Conservation (phyloP, 495 filamentous ascomycete genomes). For the Entonaema liquescens region DNA sequence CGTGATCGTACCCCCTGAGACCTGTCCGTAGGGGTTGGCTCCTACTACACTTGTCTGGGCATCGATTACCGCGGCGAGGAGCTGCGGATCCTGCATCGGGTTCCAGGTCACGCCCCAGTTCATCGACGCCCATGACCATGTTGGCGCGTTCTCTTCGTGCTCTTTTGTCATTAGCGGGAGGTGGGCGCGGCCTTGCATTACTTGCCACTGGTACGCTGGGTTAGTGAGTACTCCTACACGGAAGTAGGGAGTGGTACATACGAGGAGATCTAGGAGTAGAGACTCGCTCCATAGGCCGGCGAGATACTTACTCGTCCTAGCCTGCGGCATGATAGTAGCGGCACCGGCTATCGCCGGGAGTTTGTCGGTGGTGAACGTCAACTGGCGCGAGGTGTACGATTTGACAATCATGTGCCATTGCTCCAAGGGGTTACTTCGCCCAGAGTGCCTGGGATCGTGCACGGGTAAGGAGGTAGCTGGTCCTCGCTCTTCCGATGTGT, state of each 20-base stretch:
- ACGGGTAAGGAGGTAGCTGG: constrained; percentile 27
- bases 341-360: constrained; percentile 19
- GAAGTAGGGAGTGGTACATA: not conserved
- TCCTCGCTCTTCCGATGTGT: constrained; percentile 33
- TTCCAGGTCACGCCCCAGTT: constrained; percentile 25
- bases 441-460: constrained; percentile 16
- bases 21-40: constrained; percentile 28
- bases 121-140: constrained; percentile 33
- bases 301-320: constrained; percentile 28
- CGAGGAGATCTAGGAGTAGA: constrained; percentile 32
- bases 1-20: constrained; percentile 21
- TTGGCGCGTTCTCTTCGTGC: constrained; percentile 30
- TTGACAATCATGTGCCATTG: constrained; percentile 43
- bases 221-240: not conserved
- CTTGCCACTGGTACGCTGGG: constrained; percentile 9
- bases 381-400: constrained; percentile 35
- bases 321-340: constrained; percentile 31
- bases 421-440: constrained; percentile 16
- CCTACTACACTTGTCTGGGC: constrained; percentile 12
- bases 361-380: constrained; percentile 35
- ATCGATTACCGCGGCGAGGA: not conserved
- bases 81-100: not conserved
- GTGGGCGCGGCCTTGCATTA: constrained; percentile 27
- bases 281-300: constrained; percentile 43
- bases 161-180: constrained; percentile 30